These are phyloP conservation scores for Takakia lepidozioides DNA, from an alignment of 225 moss, liverwort and hornwort species.

Conservation along the genomic window DNA sequence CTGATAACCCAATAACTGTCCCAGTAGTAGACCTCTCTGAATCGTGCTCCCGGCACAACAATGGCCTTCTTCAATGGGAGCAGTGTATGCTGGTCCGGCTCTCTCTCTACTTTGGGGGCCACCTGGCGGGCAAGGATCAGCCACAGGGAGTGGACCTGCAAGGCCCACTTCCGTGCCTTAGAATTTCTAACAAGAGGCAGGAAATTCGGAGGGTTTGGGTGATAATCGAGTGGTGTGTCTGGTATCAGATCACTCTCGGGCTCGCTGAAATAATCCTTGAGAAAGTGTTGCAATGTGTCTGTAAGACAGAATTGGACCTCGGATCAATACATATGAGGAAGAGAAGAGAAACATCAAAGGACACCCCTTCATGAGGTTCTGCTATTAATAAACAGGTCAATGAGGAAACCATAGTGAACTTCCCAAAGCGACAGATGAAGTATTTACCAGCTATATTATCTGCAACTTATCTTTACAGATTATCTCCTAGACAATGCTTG, in stretches of 20 bases:
- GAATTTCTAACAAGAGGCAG: slow-evolving; percentile 37
- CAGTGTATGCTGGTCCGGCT: slow-evolving; percentile 53
- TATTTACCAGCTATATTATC: background rate
- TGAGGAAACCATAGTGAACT: background rate
- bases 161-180: slow-evolving; percentile 42
- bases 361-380: too few species aligned
- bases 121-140: slow-evolving; percentile 47
- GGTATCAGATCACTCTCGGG: slow-evolving; percentile 56
- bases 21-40: slow-evolving; percentile 91
- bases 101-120: slow-evolving; percentile 29
- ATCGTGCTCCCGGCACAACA: slow-evolving; percentile 70
- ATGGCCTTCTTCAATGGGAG: slow-evolving; percentile 46
- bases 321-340: too few species aligned
- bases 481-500: too few species aligned
- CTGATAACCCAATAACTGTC: slow-evolving; percentile 90
- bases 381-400: background rate
- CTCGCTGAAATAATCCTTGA: slow-evolving; percentile 42
- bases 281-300: slow-evolving; percentile 34
- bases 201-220: slow-evolving; percentile 30
- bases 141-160: slow-evolving; percentile 66
- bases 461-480: too few species aligned
- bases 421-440: background rate
- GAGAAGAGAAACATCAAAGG: background rate
- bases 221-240: slow-evolving; percentile 29
- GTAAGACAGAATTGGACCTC: slow-evolving; percentile 1